Evolutionary conservation across 768 basidiomycete genomes (phyloP).

Genomic region (Boletellus ananas): DNA sequence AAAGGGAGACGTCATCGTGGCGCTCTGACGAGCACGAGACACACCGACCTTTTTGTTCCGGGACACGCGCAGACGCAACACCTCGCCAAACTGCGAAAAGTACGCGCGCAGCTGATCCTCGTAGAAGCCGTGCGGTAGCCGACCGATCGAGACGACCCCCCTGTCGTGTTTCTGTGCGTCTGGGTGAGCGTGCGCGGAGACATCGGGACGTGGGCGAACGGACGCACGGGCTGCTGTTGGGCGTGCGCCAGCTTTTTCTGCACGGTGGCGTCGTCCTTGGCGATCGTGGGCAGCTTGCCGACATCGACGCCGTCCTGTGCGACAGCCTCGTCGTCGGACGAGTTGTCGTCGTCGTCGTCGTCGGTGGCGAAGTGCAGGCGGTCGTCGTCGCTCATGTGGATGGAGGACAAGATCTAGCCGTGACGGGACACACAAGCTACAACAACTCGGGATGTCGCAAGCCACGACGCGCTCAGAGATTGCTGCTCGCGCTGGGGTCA

Average conservation of each 20-base stretch:
- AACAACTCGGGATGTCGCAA: no score
- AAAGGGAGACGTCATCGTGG: background rate
- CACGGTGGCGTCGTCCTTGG: conserved; percentile 83
- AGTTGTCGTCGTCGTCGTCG: conserved; percentile 46
- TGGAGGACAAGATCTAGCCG: background rate
- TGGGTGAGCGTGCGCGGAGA: background rate
- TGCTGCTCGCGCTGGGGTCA: conserved; percentile 5
- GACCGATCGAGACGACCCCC: conserved; percentile 85
- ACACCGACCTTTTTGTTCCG: conserved; percentile 81
- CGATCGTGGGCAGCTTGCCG: conserved; percentile 73
- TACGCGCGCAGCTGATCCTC: conserved; percentile 92
- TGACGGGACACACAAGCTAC: conserved; percentile 13
- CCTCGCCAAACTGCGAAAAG: conserved; percentile 91
- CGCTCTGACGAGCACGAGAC: background rate
- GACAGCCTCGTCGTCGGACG: conserved; percentile 72
- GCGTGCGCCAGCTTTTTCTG: conserved; percentile 60
- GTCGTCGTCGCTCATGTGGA: conserved; percentile 35
- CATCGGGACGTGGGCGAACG: no score
- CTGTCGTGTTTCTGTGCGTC: conserved; percentile 50
- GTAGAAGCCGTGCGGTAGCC: conserved; percentile 96
- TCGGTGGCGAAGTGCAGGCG: conserved; percentile 72
- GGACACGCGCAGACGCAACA: conserved; percentile 84
- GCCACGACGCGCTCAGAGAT: conserved; percentile 36
- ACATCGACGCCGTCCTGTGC: conserved; percentile 64
- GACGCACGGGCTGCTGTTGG: conserved; percentile 61